A percentile compares a stretch with the other conserved stretches of the same genome.
Conservation (phyloP, 1,139 yeast genomes). For the Taiozyma sp. region DNA sequence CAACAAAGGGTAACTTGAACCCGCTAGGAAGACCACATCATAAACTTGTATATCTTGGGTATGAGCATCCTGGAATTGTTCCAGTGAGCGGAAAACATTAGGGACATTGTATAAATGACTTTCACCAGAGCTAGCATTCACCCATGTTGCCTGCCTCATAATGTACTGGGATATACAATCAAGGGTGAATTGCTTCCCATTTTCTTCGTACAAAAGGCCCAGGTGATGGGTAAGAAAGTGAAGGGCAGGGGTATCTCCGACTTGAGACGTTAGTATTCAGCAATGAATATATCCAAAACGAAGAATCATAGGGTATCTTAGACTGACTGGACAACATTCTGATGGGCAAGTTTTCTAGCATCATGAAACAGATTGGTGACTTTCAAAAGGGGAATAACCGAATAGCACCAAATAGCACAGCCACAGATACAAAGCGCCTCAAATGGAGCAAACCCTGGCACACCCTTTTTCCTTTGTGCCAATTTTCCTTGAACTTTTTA, state of each 20-base stretch:
- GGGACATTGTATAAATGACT: background rate
- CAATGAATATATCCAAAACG: background rate
- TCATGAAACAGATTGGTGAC: background rate
- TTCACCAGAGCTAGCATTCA: background rate
- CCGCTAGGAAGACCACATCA: conserved; percentile 6
- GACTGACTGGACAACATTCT: background rate
- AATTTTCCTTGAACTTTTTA: too few relatives aligned
- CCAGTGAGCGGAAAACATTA: background rate
- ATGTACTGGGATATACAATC: conserved; percentile 1
- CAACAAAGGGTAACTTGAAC: conserved; percentile 6
- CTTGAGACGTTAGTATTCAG: conserved; percentile 21
- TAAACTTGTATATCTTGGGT: background rate
- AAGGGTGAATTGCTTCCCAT: conserved; percentile 5
- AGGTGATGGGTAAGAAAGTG: conserved; percentile 8
- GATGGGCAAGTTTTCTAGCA: background rate
- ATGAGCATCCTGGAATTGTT: background rate
- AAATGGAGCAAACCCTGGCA: too few relatives aligned
- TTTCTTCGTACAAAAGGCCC: background rate
- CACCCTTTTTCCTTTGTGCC: too few relatives aligned
- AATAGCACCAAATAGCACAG: background rate
- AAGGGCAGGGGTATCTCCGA: conserved; percentile 19
- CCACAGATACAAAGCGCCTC: background rate
- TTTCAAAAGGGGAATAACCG: background rate
- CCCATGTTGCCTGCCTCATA: background rate
- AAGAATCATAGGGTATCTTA: background rate